Percentiles rank a stretch among this genome's conserved stretches.
Evolutionary conservation across 164 flowering plant genomes (phyloP).

Genomic region (Vitis riparia): DNA sequence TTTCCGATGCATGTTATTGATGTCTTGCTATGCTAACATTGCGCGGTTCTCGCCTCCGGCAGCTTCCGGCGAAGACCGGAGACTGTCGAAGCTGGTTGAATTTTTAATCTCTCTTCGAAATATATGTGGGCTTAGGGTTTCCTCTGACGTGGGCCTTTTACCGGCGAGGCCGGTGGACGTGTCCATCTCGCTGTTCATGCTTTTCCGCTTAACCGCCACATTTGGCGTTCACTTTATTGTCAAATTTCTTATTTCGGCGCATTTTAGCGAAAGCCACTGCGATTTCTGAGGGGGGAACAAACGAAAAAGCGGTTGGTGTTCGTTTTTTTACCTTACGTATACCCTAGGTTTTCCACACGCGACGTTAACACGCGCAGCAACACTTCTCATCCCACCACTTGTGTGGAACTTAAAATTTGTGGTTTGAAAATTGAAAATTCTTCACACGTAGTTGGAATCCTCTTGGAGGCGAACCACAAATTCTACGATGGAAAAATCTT

Average conservation of each 20-base stretch:
- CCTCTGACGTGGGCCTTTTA: background rate
- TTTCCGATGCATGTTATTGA: too few species aligned
- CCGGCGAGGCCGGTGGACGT: background rate
- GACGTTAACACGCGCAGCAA: background rate
- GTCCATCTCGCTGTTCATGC: background rate
- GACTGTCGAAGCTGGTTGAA: background rate
- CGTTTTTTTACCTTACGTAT: constrained; percentile 4
- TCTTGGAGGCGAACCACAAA: too few species aligned
- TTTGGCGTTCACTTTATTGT: background rate
- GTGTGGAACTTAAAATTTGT: background rate
- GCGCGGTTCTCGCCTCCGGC: background rate
- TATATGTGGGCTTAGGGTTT: background rate
- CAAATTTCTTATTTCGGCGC: background rate
- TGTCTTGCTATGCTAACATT: too few species aligned
- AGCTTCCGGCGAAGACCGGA: background rate
- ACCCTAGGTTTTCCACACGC: background rate
- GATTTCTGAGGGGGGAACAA: background rate
- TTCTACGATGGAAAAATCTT: too few species aligned
- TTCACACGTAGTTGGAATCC: too few species aligned
- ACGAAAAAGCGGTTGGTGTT: constrained; percentile 21
- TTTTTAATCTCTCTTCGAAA: background rate
- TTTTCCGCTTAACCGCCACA: background rate
- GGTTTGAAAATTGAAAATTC: too few species aligned
- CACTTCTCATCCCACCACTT: background rate
- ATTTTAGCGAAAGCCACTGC: background rate